Conservation (phyloP, 495 filamentous ascomycete species). For the Daldinia bambusicola region DNA sequence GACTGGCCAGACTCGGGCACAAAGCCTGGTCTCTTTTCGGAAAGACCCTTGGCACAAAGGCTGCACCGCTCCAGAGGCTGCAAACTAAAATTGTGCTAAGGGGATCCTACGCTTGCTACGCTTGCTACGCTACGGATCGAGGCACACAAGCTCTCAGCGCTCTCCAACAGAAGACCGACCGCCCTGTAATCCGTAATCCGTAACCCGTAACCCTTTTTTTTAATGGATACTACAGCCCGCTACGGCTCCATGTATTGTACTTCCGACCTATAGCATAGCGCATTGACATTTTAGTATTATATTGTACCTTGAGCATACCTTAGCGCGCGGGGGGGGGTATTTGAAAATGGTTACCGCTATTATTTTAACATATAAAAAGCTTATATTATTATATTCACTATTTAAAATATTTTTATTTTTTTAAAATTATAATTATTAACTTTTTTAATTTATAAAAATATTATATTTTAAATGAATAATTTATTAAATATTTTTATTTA, state of each 20-base stretch:
- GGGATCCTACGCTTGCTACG: conserved; percentile 11
- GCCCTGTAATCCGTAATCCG: conserved; percentile 24
- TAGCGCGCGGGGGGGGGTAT: no score
- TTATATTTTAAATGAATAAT: neutral
- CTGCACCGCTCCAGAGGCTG: conserved; percentile 19
- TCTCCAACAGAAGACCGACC: conserved; percentile 13
- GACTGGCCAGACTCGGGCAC: conserved; percentile 34
- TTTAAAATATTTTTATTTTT: neutral
- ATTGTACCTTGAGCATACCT: neutral
- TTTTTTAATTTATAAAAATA: neutral
- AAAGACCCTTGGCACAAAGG: conserved; percentile 39
- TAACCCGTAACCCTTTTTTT: conserved; percentile 10
- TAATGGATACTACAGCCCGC: conserved; percentile 22
- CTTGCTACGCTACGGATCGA: no score
- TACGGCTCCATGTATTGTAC: neutral
- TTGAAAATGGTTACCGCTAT: no score
- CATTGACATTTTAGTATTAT: no score
- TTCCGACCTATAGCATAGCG: neutral
- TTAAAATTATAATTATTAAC: neutral
- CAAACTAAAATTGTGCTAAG: conserved; percentile 16
- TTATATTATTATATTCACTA: neutral
- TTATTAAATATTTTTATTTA: neutral
- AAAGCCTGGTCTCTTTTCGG: conserved; percentile 42
- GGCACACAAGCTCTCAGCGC: neutral
- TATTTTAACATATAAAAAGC: neutral